These are phyloP conservation scores for Dipteronia sinensis DNA, from an alignment of 345 rosid genomes.

Conservation along the genomic window DNA sequence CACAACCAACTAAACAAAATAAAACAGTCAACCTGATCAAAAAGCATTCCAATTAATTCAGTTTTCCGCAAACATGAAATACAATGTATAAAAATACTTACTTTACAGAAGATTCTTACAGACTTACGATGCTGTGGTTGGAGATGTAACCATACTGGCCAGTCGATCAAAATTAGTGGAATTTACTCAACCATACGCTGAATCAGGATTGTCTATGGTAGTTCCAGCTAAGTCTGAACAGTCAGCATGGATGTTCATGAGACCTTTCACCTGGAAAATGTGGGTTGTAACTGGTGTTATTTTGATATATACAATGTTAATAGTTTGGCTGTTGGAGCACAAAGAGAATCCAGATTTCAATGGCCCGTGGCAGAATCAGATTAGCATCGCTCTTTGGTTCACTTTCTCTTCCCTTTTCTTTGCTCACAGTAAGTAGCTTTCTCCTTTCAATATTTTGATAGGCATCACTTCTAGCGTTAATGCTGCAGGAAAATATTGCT, in stretches of 20 bases:
- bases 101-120: conserved; percentile 14
- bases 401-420: conserved; percentile 56
- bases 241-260: conserved; percentile 45
- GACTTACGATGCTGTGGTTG: conserved; percentile 49
- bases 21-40: neutral
- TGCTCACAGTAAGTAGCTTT: conserved; percentile 51
- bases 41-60: neutral
- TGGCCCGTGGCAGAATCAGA: conserved; percentile 41
- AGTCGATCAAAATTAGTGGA: conserved; percentile 37
- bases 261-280: conserved; percentile 52
- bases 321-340: conserved; percentile 55
- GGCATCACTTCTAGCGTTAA: neutral
- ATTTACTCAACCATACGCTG: conserved; percentile 56
- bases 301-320: conserved; percentile 44
- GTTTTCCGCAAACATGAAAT: neutral
- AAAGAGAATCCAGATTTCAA: conserved; percentile 37
- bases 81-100: neutral
- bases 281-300: conserved; percentile 48
- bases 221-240: conserved; percentile 28
- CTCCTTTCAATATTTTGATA: neutral
- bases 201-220: conserved; percentile 56
- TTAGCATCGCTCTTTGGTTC: conserved; percentile 47
- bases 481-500: neutral
- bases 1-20: neutral
- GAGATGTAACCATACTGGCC: conserved; percentile 55